Evolutionary conservation across 2,329 filamentous ascomycete species (phyloP).

Genomic region (Alternaria panax): DNA sequence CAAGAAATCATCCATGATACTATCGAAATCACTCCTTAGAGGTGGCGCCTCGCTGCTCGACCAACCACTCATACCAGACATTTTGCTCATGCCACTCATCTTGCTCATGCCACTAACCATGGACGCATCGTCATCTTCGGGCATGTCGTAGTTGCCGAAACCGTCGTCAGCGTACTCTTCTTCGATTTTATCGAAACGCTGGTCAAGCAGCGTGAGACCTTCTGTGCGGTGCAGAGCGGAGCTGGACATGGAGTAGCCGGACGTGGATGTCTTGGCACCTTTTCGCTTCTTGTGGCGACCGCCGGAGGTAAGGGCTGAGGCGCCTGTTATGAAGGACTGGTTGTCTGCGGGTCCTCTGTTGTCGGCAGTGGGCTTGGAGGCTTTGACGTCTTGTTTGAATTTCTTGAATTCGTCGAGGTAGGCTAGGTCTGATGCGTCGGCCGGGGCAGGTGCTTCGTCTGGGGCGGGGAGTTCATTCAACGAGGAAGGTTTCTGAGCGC

Average conservation of each 20-base stretch:
- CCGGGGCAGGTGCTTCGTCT: slow-evolving; percentile 43
- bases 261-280: slow-evolving; percentile 86
- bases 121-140: slow-evolving; percentile 52
- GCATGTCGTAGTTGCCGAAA: slow-evolving; percentile 37
- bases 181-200: slow-evolving; percentile 89
- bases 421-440: slow-evolving; percentile 67
- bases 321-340: slow-evolving; percentile 74
- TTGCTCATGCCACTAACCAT: slow-evolving; percentile 58
- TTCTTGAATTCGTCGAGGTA: slow-evolving; percentile 95
- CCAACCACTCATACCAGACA: slow-evolving; percentile 47
- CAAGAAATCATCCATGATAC: slow-evolving; percentile 92
- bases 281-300: slow-evolving; percentile 93
- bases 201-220: slow-evolving; percentile 82
- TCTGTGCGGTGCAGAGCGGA: slow-evolving; percentile 88
- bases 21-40: slow-evolving; percentile 80
- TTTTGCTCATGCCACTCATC: slow-evolving; percentile 58
- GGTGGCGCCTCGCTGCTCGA: slow-evolving; percentile 56
- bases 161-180: slow-evolving; percentile 70
- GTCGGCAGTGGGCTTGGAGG: slow-evolving; percentile 43
- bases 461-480: slow-evolving; percentile 47
- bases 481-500: slow-evolving; percentile 40
- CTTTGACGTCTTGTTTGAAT: slow-evolving; percentile 80
- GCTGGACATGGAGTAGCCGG: slow-evolving; percentile 89
- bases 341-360: slow-evolving; percentile 60
- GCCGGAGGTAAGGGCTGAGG: slow-evolving; percentile 71